A percentile compares a stretch with the other conserved stretches of the same genome.
These are phyloP conservation scores for Hyaloscypha finlandica DNA, from an alignment of 495 filamentous ascomycete species.

Conservation along the genomic window DNA sequence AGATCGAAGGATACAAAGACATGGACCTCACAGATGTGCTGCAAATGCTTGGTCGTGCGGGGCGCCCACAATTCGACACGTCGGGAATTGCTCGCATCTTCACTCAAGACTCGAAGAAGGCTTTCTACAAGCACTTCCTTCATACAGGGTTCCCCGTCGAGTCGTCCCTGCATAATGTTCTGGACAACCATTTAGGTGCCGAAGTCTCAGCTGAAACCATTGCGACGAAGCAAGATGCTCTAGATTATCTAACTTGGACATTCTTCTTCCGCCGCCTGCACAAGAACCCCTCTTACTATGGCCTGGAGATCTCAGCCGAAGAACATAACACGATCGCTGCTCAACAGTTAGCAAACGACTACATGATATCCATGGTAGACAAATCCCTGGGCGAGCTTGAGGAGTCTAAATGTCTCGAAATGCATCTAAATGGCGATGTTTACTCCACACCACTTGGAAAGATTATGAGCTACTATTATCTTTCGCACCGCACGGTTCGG, in stretches of 20 bases:
- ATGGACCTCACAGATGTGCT: slow-evolving; percentile 99
- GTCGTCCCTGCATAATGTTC: slow-evolving; percentile 90
- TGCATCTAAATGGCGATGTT: slow-evolving; percentile 86
- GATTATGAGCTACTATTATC: slow-evolving; percentile 99
- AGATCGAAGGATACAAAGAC: slow-evolving; percentile 96
- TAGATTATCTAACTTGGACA: slow-evolving; percentile 98
- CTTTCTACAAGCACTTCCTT: slow-evolving; percentile 99
- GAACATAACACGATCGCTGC: slow-evolving; percentile 90
- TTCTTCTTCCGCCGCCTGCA: slow-evolving; percentile 98
- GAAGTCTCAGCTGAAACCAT: slow-evolving; percentile 95
- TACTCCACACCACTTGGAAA: slow-evolving; percentile 89
- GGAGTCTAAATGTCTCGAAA: slow-evolving; percentile 76
- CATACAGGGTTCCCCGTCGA: slow-evolving; percentile 99
- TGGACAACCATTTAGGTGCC: slow-evolving; percentile 95
- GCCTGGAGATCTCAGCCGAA: slow-evolving; percentile 88
- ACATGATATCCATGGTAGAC: slow-evolving; percentile 89
- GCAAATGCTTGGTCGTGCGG: slow-evolving; percentile 96
- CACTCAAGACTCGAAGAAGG: slow-evolving; percentile 96
- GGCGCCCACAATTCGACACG: slow-evolving; percentile 93
- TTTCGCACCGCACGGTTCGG: slow-evolving; percentile 93
- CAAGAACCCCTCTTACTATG: slow-evolving; percentile 99
- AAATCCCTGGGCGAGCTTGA: slow-evolving; percentile 78
- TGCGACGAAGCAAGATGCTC: slow-evolving; percentile 88
- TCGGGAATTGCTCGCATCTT: slow-evolving; percentile 96
- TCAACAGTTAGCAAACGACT: slow-evolving; percentile 83